Evolutionary conservation across 2,329 filamentous ascomycete genomes (phyloP).

Genomic region (Alternaria conjuncta): DNA sequence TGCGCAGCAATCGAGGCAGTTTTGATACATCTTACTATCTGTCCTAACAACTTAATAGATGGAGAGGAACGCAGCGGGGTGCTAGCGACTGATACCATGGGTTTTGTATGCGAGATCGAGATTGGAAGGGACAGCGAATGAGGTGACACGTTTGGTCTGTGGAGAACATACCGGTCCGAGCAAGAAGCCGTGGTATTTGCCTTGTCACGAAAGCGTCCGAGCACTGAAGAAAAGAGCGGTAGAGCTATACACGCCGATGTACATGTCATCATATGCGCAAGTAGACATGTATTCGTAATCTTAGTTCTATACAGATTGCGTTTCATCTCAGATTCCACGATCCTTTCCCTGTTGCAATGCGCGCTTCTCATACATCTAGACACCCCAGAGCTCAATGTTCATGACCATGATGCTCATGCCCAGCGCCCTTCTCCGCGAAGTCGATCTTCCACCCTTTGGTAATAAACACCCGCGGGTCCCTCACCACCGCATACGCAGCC

Average conservation of each 20-base stretch:
- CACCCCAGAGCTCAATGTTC: constrained; percentile 19
- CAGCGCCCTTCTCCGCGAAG: constrained; percentile 47
- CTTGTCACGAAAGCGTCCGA: background rate
- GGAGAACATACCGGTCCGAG: background rate
- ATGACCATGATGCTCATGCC: constrained; percentile 33
- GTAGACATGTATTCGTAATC: background rate
- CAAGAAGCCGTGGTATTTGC: background rate
- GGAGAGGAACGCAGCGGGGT: background rate
- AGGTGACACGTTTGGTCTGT: no score
- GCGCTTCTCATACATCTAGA: background rate
- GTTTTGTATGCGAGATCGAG: background rate
- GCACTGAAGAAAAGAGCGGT: background rate
- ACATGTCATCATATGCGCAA: background rate
- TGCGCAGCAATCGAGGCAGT: no score
- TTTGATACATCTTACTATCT: no score
- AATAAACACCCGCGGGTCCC: constrained; percentile 67
- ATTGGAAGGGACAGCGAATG: background rate
- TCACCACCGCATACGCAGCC: constrained; percentile 68
- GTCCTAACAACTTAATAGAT: no score
- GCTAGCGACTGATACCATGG: background rate
- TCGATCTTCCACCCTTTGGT: constrained; percentile 69
- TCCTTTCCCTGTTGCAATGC: background rate
- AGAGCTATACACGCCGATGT: background rate
- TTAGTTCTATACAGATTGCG: background rate
- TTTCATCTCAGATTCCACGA: background rate